A percentile compares a stretch with the other conserved stretches of the same genome.
Evolutionary conservation across 2,329 filamentous ascomycete species (phyloP).

Genomic region (Hypoxylon sp.): DNA sequence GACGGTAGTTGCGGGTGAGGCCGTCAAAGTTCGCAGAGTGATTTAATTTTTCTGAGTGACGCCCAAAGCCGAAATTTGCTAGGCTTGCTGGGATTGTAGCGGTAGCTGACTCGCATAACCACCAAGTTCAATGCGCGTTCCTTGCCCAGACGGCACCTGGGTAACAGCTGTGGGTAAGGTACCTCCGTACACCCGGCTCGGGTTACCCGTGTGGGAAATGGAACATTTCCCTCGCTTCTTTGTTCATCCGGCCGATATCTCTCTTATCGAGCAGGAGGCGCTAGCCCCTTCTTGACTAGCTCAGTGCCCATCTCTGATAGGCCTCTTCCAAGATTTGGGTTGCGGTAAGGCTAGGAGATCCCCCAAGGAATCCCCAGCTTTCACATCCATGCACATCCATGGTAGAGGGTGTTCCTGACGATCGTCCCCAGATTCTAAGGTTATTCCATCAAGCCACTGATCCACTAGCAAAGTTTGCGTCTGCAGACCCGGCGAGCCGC

Average conservation of each 20-base stretch:
- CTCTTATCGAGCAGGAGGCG: slow-evolving; percentile 11
- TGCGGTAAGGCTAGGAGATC: background rate
- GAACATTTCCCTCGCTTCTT: slow-evolving; percentile 26
- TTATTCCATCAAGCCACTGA: slow-evolving; percentile 12
- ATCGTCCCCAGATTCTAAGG: slow-evolving; percentile 30
- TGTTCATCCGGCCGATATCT: slow-evolving; percentile 29
- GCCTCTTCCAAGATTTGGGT: background rate
- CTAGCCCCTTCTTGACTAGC: slow-evolving; percentile 8
- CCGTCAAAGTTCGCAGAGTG: slow-evolving; percentile 31
- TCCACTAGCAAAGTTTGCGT: slow-evolving; percentile 13
- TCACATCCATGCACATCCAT: slow-evolving; percentile 7
- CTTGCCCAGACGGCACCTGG: slow-evolving; percentile 5
- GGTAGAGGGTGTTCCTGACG: slow-evolving; percentile 34
- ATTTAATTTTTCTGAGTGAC: slow-evolving; percentile 39
- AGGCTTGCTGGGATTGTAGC: slow-evolving; percentile 4
- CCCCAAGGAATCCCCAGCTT: slow-evolving; percentile 18
- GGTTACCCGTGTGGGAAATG: slow-evolving; percentile 30
- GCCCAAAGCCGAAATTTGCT: slow-evolving; percentile 24
- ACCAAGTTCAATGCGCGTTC: slow-evolving; percentile 3
- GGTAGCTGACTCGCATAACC: slow-evolving; percentile 31
- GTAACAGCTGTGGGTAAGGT: background rate
- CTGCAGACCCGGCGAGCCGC: background rate
- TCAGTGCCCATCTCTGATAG: slow-evolving; percentile 6
- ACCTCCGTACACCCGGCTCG: slow-evolving; percentile 12
- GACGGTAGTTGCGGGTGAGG: slow-evolving; percentile 10